Evolutionary conservation across 1,284 basidiomycete genomes (phyloP).

Genomic region (Austroboletus novae-zelandiae): DNA sequence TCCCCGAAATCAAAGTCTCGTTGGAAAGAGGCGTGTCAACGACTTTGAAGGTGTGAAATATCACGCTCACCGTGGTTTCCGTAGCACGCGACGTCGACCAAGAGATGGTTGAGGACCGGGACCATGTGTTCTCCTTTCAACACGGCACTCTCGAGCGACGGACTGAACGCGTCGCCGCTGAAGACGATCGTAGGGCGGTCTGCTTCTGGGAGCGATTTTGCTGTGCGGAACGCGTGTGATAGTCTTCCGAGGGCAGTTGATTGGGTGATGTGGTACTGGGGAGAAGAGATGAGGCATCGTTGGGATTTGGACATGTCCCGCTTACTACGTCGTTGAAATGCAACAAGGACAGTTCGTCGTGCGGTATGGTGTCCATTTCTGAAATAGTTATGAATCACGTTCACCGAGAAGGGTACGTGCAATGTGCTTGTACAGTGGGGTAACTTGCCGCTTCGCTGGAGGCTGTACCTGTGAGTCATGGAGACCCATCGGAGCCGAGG

Average conservation of each 20-base stretch:
- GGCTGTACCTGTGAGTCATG: not conserved
- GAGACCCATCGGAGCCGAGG: not conserved
- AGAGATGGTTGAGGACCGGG: conserved; percentile 10
- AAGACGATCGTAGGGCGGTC: conserved; percentile 4
- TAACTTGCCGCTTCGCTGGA: too few relatives aligned
- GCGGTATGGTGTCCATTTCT: not conserved
- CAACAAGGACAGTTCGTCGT: conserved; percentile 8
- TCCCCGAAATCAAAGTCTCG: conserved; percentile 9
- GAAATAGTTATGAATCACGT: not conserved
- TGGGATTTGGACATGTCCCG: not conserved
- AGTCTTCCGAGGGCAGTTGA: conserved; percentile 3
- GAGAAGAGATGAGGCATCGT: not conserved
- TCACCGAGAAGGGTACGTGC: not conserved
- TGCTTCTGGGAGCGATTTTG: conserved; percentile 1
- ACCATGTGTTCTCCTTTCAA: conserved; percentile 17
- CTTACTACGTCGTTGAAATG: conserved; percentile 16
- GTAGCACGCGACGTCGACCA: conserved; percentile 13
- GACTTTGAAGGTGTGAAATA: not conserved
- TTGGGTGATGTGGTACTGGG: conserved; percentile 10
- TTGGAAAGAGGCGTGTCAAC: not conserved
- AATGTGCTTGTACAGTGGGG: not conserved
- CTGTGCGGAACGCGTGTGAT: conserved; percentile 2
- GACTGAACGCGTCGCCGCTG: conserved; percentile 18
- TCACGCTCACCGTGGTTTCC: conserved; percentile 6
- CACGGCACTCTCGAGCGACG: conserved; percentile 18